Conservation (phyloP, 116 monocot genomes). For the Iris pallida region DNA sequence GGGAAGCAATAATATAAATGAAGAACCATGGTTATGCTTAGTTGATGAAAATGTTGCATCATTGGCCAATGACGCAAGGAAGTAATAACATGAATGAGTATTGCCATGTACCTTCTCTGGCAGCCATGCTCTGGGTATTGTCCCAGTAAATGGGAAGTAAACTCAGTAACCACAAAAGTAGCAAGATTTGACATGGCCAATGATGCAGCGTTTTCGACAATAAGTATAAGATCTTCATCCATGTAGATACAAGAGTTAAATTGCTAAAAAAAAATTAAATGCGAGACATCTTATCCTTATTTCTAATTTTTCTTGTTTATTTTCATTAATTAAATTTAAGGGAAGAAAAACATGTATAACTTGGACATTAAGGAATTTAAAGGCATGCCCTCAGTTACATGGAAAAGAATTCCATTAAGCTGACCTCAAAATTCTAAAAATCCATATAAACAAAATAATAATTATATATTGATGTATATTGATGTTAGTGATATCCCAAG, state of each 20-base stretch:
- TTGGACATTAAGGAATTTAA: not conserved
- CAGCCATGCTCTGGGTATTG: slow-evolving; percentile 86
- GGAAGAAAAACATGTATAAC: not conserved
- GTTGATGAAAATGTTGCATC: too few species aligned
- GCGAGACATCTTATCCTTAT: slow-evolving; percentile 80
- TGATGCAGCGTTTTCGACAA: slow-evolving; percentile 63
- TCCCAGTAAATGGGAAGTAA: slow-evolving; percentile 83
- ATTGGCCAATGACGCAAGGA: too few species aligned
- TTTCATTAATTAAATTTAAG: slow-evolving; percentile 2
- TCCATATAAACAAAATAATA: too few species aligned
- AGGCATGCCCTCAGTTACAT: slow-evolving; percentile 48
- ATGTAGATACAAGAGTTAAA: slow-evolving; percentile 47
- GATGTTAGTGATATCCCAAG: too few species aligned
- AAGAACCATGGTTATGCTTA: too few species aligned
- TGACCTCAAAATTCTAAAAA: slow-evolving; percentile 64
- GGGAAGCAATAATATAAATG: too few species aligned
- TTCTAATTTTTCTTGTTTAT: slow-evolving; percentile 79
- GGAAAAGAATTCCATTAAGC: slow-evolving; percentile 89
- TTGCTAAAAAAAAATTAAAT: slow-evolving; percentile 48
- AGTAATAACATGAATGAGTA: too few species aligned
- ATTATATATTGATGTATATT: too few species aligned
- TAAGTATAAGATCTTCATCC: slow-evolving; percentile 29
- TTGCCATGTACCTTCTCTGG: slow-evolving; percentile 47
- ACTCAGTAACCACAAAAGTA: slow-evolving; percentile 81
- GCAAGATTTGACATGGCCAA: slow-evolving; percentile 96